These are phyloP conservation scores for Rubus idaeus DNA, from an alignment of 306 rosid genomes.

Conservation along the genomic window DNA sequence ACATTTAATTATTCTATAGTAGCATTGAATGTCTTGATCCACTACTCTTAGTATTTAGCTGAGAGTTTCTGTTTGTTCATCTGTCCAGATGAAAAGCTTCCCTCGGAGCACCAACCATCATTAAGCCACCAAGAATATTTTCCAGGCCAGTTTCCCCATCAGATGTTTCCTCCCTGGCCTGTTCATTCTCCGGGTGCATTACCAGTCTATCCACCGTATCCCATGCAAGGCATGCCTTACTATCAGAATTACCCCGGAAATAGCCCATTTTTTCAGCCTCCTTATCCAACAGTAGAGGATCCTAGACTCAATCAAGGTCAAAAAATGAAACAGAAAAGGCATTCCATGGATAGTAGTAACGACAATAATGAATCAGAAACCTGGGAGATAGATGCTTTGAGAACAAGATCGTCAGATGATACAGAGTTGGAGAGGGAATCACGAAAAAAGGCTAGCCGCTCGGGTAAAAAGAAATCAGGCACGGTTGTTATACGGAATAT, in stretches of 20 bases:
- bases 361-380: conserved; percentile 58
- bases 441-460: conserved; percentile 59
- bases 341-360: conserved; percentile 74
- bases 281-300: conserved; percentile 63
- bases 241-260: conserved; percentile 77
- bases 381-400: conserved; percentile 53
- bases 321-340: conserved; percentile 62
- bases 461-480: conserved; percentile 67
- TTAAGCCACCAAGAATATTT: conserved; percentile 62
- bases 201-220: conserved; percentile 78
- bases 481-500: conserved; percentile 86
- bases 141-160: conserved; percentile 90
- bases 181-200: conserved; percentile 74
- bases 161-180: conserved; percentile 92
- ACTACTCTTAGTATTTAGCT: conserved; percentile 7
- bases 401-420: conserved; percentile 55
- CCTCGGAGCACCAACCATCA: conserved; percentile 56
- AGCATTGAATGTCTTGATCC: not conserved
- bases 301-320: conserved; percentile 54
- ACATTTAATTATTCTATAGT: not conserved
- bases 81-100: conserved; percentile 62
- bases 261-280: conserved; percentile 71
- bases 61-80: conserved; percentile 23
- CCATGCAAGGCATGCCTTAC: conserved; percentile 95
- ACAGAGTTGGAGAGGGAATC: conserved; percentile 53